Evolutionary conservation across 176 grass and related monocot species (phyloP).

Genomic region (barley (Hordeum vulgare)): DNA sequence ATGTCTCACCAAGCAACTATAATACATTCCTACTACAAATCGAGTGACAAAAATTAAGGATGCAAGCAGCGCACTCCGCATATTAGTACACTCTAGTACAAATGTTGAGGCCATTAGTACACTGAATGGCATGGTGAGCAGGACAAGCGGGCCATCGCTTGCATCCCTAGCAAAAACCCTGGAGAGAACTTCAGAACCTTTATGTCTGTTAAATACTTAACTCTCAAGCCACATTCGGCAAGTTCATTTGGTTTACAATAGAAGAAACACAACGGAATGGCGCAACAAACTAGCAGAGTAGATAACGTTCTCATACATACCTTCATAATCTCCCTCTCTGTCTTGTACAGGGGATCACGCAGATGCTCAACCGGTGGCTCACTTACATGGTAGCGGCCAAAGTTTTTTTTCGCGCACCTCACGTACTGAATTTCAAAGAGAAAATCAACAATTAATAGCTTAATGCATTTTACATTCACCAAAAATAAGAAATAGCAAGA

Average conservation of each 20-base stretch:
- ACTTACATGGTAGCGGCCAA: conserved; percentile 54
- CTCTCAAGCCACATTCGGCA: background rate
- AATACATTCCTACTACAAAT: background rate
- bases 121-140: background rate
- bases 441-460: background rate
- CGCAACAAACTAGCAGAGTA: background rate
- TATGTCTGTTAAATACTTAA: background rate
- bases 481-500: background rate
- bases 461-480: background rate
- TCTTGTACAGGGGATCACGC: conserved; percentile 69
- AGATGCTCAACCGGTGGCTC: conserved; percentile 72
- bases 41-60: background rate
- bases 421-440: conserved; percentile 44
- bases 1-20: background rate
- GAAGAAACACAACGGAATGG: background rate
- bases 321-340: conserved; percentile 75
- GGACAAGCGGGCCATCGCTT: background rate
- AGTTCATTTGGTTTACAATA: background rate
- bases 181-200: background rate
- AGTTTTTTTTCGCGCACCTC: conserved; percentile 65
- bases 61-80: background rate
- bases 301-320: conserved; percentile 22
- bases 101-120: background rate
- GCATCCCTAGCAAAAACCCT: background rate
- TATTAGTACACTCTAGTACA: background rate